Evolutionary conservation across 2,329 filamentous ascomycete genomes (phyloP).

Genomic region (Talaromyces pinophilus): DNA sequence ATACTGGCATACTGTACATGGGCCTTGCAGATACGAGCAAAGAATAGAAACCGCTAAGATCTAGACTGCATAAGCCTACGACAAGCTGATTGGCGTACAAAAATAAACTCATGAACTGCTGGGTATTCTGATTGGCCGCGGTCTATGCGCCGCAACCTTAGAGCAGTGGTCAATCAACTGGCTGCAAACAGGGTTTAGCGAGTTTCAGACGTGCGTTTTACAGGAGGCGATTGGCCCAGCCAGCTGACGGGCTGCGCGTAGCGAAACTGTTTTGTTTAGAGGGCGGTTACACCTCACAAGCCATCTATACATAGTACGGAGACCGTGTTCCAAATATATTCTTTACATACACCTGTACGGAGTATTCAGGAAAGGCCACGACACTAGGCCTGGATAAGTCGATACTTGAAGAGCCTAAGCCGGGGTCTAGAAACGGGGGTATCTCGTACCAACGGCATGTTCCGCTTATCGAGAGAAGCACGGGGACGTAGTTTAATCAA

Average conservation of each 20-base stretch:
- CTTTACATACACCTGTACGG: too few relatives aligned
- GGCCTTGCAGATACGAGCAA: slow-evolving; percentile 16
- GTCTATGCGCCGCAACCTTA: not conserved
- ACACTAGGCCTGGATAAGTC: not conserved
- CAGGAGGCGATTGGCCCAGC: not conserved
- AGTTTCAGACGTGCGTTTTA: not conserved
- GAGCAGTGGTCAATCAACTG: not conserved
- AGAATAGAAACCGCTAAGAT: slow-evolving; percentile 23
- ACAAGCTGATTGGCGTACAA: slow-evolving; percentile 13
- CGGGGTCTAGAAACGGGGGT: not conserved
- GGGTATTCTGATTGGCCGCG: slow-evolving; percentile 16
- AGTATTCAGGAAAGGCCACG: too few relatives aligned
- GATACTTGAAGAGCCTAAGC: not conserved
- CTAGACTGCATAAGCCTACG: not conserved
- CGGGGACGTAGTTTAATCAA: slow-evolving; percentile 1
- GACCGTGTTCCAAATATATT: slow-evolving; percentile 5
- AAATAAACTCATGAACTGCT: slow-evolving; percentile 9
- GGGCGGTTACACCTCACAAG: slow-evolving; percentile 4
- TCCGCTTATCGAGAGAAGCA: slow-evolving; percentile 1
- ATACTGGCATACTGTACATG: not conserved
- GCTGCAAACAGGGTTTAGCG: not conserved
- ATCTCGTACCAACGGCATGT: not conserved
- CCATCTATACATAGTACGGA: slow-evolving; percentile 6
- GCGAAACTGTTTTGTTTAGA: slow-evolving; percentile 17
- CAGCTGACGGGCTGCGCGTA: slow-evolving; percentile 11